Evolutionary conservation across 2,329 filamentous ascomycete species (phyloP).

Genomic region (Lasiodiplodia gonubiensis): DNA sequence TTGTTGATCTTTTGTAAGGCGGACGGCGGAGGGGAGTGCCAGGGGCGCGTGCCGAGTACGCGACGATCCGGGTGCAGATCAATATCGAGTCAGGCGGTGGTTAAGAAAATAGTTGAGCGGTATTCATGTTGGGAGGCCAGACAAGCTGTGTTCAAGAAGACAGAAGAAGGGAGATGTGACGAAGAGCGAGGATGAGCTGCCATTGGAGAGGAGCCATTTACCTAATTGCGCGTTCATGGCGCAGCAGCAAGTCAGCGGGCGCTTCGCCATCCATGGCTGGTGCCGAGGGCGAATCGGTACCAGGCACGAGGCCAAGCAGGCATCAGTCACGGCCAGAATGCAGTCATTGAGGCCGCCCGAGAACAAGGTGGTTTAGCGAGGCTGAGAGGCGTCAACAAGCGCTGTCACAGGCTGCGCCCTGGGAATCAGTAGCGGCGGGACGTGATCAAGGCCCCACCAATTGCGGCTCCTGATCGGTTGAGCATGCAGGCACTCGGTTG

Average conservation of each 20-base stretch:
- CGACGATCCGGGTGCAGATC: conserved; percentile 16
- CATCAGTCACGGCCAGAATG: background rate
- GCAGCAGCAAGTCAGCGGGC: background rate
- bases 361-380: background rate
- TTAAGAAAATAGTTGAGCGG: background rate
- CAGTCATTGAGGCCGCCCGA: background rate
- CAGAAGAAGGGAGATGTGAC: background rate
- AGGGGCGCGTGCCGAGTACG: background rate
- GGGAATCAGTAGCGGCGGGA: background rate
- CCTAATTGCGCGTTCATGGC: background rate
- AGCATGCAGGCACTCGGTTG: background rate
- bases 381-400: background rate
- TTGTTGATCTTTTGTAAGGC: background rate
- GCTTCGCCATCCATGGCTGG: background rate
- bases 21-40: background rate
- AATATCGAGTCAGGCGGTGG: background rate
- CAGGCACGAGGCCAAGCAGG: conserved; percentile 10
- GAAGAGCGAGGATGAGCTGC: background rate
- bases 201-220: background rate
- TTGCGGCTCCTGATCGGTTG: background rate
- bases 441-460: background rate
- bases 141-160: background rate
- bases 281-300: background rate
- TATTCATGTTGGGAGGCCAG: background rate
- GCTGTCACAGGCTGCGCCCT: background rate